A percentile compares a stretch with the other conserved stretches of the same genome.
Evolutionary conservation across 202 grass and related monocot genomes (phyloP).

Genomic region (Schoenoplectus tabernaemontani): DNA sequence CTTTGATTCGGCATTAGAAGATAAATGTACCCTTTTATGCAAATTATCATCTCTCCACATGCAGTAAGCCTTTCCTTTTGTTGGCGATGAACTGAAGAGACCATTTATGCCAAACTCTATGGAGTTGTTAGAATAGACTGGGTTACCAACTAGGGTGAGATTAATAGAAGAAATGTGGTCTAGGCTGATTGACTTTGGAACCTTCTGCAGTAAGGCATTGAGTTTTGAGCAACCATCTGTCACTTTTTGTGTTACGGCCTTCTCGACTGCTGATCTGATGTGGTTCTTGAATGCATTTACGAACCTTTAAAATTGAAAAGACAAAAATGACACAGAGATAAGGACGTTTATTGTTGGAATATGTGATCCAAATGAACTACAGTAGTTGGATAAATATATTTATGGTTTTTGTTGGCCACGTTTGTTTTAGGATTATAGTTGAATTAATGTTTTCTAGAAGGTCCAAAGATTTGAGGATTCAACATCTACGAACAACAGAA

Average conservation of each 20-base stretch:
- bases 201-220: conserved; percentile 55
- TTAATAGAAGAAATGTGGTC: conserved; percentile 64
- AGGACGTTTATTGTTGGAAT: not conserved
- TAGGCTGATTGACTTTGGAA: conserved; percentile 63
- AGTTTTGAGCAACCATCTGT: conserved; percentile 58
- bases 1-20: conserved; percentile 59
- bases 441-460: not conserved
- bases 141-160: conserved; percentile 66
- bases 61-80: conserved; percentile 26
- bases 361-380: not conserved
- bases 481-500: not conserved
- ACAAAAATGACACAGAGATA: not conserved
- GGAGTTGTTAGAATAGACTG: conserved; percentile 52
- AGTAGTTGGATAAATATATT: not conserved
- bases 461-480: not conserved
- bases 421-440: not conserved
- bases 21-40: conserved; percentile 25
- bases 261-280: conserved; percentile 80
- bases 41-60: conserved; percentile 39
- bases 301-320: conserved; percentile 49
- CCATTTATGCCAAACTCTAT: conserved; percentile 81
- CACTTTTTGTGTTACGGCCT: conserved; percentile 70
- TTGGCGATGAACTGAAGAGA: conserved; percentile 42
- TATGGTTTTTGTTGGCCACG: not conserved
- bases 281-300: conserved; percentile 82